Evolutionary conservation across 2,329 filamentous ascomycete genomes (phyloP), one percentile per base, ranked within the genome.

Genomic region (Penicillium concentricum): DNA sequence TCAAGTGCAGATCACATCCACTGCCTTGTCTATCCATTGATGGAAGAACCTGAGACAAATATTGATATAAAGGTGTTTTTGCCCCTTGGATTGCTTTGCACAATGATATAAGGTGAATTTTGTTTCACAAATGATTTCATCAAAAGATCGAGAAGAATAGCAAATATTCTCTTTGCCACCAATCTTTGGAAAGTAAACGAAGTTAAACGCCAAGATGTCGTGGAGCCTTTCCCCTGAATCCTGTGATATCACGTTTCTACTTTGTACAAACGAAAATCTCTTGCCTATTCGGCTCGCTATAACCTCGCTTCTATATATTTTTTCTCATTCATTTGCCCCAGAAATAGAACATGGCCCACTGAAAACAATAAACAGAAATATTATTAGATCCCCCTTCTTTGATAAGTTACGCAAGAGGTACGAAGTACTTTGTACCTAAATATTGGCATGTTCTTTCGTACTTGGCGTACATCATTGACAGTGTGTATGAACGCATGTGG

Each of bases 1-100:
- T 44, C 46, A 30, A 45, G n/a, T 56, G 48, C 12, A 56, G 54
- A 56, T 56, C 54, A 46, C 15, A 52, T 22, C 48, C 54, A 56
- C 54, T 28, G 22, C 15, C 13, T 28, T 15, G 30, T 53, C 35
- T 45, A 32, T 56, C 24, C 13, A 22, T 42, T 38, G 35, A 26
- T 35, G 20, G 49, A 42, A 42, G 24, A 3, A 22, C 26, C 38
- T 38, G 8, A 30, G 28, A 20, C 34, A 48, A 16, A 9, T n/a
- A 35, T 44, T 44, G 51, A 50, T 42, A 30, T 42, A 28, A 30
- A 37, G 7, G 13, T 5, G 15, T 20, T 48, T 32, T 49, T 26
- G 20, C 26, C 35, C 20, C 44, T 20, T 20, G 13, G 26, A 20
- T 38, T 34, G 35, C 13, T 26, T 54, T 34, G 30, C 41, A 52